Evolutionary conservation across 352 stramenopile genomes (phyloP), one percentile per base, ranked within the genome.

Genomic region (Globisporangium megalacanthum): DNA sequence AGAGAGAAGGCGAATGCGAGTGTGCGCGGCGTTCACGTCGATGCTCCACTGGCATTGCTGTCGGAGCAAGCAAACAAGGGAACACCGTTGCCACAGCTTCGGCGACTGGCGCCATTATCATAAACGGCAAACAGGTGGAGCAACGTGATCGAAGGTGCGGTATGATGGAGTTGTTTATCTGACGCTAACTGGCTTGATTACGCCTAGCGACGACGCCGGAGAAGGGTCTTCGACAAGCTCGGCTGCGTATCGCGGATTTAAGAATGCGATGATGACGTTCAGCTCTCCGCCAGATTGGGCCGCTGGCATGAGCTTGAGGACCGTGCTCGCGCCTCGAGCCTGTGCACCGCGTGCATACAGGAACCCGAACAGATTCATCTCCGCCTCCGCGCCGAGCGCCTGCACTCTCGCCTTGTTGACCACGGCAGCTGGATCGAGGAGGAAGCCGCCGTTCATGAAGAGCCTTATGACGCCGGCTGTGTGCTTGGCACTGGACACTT

Each of bases 381-480:
- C 48, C 3, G 48, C 48, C 9, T 25, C 9, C 14, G n/a, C 15
- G 8, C 52, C 52, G 14, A 44, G 10, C 22, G 15, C 6, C 13
- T 31, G 13, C 13, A 31, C 52, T 13, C 8, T 19, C 14, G 15
- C 9, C 35, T 33, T 49, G 35, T 47, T 49, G 52, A 49, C 44
- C 19, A 14, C 11, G 5, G 14, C 35, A 35, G 22, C 14, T 13
- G 45, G 29, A 22, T 33, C 17, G 2, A 57, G 52, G 1, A 15
- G 14, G 35, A 57, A 50, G 6, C 52, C 52, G 8, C 17, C 35
- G 14, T 33, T 35, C 11, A 57, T 4, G n/a, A 57, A 57, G 2
- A 49, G 41, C 52, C 49, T 20, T 35, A 57, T 57, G 52, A 47
- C 31, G 13, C 33, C 52, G 35, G 49, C 33, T 5, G n/a, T 57